Evolutionary conservation across 345 rosid genomes (phyloP).

Genomic region (Gossypium turneri): DNA sequence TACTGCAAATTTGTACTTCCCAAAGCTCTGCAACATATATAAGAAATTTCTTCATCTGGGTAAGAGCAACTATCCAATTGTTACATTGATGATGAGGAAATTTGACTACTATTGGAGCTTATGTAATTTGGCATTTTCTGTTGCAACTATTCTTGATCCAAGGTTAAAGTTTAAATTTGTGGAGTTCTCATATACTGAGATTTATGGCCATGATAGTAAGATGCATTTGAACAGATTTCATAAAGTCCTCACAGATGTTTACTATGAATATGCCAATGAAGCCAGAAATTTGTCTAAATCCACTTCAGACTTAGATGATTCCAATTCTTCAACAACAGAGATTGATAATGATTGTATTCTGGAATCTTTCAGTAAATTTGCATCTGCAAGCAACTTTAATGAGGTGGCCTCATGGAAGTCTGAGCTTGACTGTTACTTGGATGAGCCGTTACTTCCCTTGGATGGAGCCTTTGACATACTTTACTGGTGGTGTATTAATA

Average conservation of each 20-base stretch:
- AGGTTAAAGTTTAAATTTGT: too few relatives aligned
- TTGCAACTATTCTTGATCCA: too few relatives aligned
- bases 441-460: not conserved
- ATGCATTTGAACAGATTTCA: not conserved
- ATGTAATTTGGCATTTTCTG: too few relatives aligned
- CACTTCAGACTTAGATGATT: not conserved
- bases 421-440: not conserved
- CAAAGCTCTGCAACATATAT: too few relatives aligned
- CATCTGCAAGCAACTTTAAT: not conserved
- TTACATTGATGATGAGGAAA: too few relatives aligned
- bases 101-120: too few relatives aligned
- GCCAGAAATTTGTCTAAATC: not conserved
- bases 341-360: too few relatives aligned
- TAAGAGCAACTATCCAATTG: too few relatives aligned
- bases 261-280: not conserved
- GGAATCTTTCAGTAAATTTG: not conserved
- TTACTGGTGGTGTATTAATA: not conserved
- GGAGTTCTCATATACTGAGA: not conserved
- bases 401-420: not conserved
- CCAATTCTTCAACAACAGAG: not conserved
- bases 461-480: not conserved
- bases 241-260: not conserved
- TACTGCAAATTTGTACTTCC: too few relatives aligned
- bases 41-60: too few relatives aligned
- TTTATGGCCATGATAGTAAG: not conserved